Evolutionary conservation across 441 rosid species (phyloP).

Genomic region (Codiaeum variegatum): DNA sequence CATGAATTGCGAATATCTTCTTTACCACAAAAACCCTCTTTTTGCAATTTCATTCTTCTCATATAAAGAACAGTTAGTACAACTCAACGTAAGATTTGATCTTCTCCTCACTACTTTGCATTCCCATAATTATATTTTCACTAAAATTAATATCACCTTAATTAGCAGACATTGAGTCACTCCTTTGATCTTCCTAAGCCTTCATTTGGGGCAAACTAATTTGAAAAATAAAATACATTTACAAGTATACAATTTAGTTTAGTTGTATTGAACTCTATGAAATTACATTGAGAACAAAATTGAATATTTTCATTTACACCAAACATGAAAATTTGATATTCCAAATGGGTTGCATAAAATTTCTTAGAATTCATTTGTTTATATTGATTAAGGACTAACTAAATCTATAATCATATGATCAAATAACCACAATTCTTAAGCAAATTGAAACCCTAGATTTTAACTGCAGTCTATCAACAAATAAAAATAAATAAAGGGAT

Average conservation of each 20-base stretch:
- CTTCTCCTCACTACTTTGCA: neutral
- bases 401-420: neutral
- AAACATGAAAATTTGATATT: no score
- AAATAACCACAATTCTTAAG: neutral
- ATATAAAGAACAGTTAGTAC: neutral
- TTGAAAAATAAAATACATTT: no score
- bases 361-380: no score
- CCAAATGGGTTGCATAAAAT: no score
- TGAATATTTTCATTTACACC: no score
- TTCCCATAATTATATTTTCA: neutral
- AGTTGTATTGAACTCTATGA: no score
- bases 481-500: neutral
- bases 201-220: no score
- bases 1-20: neutral
- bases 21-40: neutral
- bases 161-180: neutral
- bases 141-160: neutral
- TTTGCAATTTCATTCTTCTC: neutral
- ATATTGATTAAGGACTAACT: neutral
- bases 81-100: neutral
- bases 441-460: neutral
- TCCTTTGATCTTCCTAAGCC: neutral
- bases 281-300: no score
- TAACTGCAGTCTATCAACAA: neutral
- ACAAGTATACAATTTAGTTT: no score